A percentile compares a stretch with the other conserved stretches of the same genome.
These are phyloP conservation scores for Trapa incisa DNA, from an alignment of 345 rosid species.

Conservation along the genomic window DNA sequence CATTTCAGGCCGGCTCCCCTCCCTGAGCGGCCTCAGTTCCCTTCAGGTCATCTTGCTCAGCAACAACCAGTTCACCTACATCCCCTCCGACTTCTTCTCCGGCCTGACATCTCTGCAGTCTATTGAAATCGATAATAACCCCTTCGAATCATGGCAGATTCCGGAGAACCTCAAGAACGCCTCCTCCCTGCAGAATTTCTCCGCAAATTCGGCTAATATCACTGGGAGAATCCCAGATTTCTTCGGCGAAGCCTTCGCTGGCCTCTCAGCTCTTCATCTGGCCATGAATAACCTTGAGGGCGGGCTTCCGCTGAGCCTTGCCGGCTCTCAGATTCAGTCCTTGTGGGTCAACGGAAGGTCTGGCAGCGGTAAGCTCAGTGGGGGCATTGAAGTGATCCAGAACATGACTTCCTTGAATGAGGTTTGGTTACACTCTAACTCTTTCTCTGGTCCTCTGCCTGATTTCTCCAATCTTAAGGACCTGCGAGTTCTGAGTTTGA, in stretches of 20 bases:
- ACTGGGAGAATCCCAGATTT: conserved; percentile 58
- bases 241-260: conserved; percentile 54
- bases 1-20: conserved; percentile 60
- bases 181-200: conserved; percentile 63
- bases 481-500: conserved; percentile 52
- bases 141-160: conserved; percentile 58
- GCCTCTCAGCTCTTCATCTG: conserved; percentile 48
- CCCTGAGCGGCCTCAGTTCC: conserved; percentile 46
- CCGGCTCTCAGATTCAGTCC: conserved; percentile 67
- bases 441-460: conserved; percentile 62
- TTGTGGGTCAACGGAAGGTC: conserved; percentile 80
- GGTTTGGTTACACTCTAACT: conserved; percentile 77
- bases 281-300: conserved; percentile 65
- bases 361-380: conserved; percentile 36
- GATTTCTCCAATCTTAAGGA: conserved; percentile 50
- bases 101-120: conserved; percentile 58
- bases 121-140: conserved; percentile 62
- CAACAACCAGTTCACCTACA: conserved; percentile 45
- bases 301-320: conserved; percentile 37
- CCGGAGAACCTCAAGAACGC: conserved; percentile 52
- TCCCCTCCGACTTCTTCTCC: conserved; percentile 52
- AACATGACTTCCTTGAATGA: conserved; percentile 73
- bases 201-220: conserved; percentile 67
- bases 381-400: conserved; percentile 40
- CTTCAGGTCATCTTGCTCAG: conserved; percentile 56